Evolutionary conservation across 192 early-diverging fungal species (phyloP).

Genomic region (Coemansia reversa): DNA sequence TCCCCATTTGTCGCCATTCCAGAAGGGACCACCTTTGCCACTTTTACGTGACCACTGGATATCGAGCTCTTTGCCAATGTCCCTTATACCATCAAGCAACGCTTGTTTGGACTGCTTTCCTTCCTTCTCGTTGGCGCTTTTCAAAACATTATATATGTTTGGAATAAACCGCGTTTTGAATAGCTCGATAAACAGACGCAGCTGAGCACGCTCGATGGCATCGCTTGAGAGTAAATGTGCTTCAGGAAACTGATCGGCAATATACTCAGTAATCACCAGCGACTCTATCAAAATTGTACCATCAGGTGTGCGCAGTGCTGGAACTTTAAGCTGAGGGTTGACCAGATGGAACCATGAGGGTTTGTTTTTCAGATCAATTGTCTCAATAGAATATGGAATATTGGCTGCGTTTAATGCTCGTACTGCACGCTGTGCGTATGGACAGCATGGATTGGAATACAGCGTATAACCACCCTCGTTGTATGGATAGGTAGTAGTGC

Average conservation of each 20-base stretch:
- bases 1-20: conserved; percentile 17
- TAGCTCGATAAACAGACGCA: conserved; percentile 42
- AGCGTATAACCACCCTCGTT: conserved; percentile 49
- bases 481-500: conserved; percentile 22
- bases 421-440: conserved; percentile 68
- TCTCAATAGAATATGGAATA: conserved; percentile 53
- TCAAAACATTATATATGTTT: conserved; percentile 14
- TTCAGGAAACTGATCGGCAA: conserved; percentile 63
- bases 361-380: conserved; percentile 67
- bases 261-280: conserved; percentile 64
- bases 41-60: conserved; percentile 29
- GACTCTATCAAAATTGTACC: conserved; percentile 65
- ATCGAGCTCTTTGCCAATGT: conserved; percentile 24
- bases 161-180: conserved; percentile 21
- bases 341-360: conserved; percentile 63
- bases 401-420: conserved; percentile 62
- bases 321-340: conserved; percentile 72
- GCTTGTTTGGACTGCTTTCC: conserved; percentile 13
- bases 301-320: conserved; percentile 58
- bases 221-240: conserved; percentile 32
- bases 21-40: conserved; percentile 37
- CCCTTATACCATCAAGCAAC: conserved; percentile 16
- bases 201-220: conserved; percentile 39
- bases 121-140: conserved; percentile 13
- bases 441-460: conserved; percentile 61